These are phyloP conservation scores for Elsinoe necatrix DNA, from an alignment of 2,329 filamentous ascomycete genomes.

Conservation along the genomic window DNA sequence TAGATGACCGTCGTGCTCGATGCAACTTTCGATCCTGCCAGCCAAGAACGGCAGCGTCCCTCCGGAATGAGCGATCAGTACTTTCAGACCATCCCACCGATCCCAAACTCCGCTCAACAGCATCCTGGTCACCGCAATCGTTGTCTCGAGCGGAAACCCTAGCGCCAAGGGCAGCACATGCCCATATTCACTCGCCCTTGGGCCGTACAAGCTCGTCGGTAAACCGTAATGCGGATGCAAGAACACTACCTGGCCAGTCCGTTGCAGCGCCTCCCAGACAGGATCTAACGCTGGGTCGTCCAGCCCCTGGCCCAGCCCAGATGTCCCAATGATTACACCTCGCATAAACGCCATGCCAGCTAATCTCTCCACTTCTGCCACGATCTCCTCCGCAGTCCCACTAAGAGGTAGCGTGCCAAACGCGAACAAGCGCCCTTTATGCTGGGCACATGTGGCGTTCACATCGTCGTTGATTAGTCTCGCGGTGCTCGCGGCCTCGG, in stretches of 20 bases:
- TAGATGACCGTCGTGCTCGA: conserved; percentile 71
- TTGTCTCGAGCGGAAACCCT: conserved; percentile 87
- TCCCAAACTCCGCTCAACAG: conserved; percentile 81
- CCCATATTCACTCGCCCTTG: conserved; percentile 61
- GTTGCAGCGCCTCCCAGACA: conserved; percentile 61
- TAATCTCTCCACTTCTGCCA: conserved; percentile 57
- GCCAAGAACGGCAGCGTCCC: conserved; percentile 84
- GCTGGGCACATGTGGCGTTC: conserved; percentile 57
- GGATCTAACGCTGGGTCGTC: conserved; percentile 68
- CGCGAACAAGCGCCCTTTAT: conserved; percentile 64
- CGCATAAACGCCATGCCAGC: conserved; percentile 57
- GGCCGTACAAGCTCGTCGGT: conserved; percentile 69
- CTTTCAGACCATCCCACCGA: conserved; percentile 56
- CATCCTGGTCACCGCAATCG: conserved; percentile 82
- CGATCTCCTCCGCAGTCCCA: conserved; percentile 52
- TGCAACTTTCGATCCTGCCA: conserved; percentile 79
- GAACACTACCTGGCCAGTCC: conserved; percentile 61
- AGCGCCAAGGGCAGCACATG: conserved; percentile 80
- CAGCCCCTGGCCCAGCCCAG: conserved; percentile 68
- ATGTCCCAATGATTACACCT: conserved; percentile 83
- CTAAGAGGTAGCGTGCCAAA: conserved; percentile 76
- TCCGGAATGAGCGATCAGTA: conserved; percentile 80
- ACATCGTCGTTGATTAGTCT: conserved; percentile 68
- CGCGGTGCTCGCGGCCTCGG: conserved; percentile 56
- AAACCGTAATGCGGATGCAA: conserved; percentile 89